Conservation (phyloP, 805 yeast species). For the Cyberlindnera xishuangbannaensis region DNA sequence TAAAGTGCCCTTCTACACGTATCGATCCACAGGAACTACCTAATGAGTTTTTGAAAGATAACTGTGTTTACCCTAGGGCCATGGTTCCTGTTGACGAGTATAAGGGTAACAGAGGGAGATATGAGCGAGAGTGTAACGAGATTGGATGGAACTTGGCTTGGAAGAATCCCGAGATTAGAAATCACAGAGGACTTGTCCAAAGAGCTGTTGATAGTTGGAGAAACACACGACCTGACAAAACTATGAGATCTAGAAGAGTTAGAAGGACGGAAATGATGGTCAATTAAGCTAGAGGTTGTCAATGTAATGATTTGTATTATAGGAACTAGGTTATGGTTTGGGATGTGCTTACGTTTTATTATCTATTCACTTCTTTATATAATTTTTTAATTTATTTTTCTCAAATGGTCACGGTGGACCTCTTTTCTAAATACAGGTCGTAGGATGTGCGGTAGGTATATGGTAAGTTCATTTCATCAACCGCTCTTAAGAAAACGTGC, state of each 20-base stretch:
- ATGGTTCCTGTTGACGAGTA: slow-evolving; percentile 36
- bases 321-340: no score
- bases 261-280: slow-evolving; percentile 18
- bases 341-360: no score
- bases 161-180: slow-evolving; percentile 37
- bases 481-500: no score
- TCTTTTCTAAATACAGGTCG: no score
- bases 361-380: no score
- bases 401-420: no score
- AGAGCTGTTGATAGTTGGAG: slow-evolving; percentile 50
- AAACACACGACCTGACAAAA: slow-evolving; percentile 37
- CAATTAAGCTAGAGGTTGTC: no score
- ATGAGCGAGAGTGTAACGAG: slow-evolving; percentile 42
- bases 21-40: slow-evolving; percentile 19
- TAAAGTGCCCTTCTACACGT: slow-evolving; percentile 19
- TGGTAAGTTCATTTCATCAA: no score
- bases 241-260: slow-evolving; percentile 36
- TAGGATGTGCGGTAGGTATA: no score
- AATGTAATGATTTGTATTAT: no score
- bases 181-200: slow-evolving; percentile 41
- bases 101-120: slow-evolving; percentile 38
- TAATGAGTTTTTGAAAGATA: slow-evolving; percentile 30
- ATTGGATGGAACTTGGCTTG: slow-evolving; percentile 44
- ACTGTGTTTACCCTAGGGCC: slow-evolving; percentile 47
- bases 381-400: no score